Conservation (phyloP, 2,329 filamentous ascomycete genomes). For the Fusarium brevicatenulatum region DNA sequence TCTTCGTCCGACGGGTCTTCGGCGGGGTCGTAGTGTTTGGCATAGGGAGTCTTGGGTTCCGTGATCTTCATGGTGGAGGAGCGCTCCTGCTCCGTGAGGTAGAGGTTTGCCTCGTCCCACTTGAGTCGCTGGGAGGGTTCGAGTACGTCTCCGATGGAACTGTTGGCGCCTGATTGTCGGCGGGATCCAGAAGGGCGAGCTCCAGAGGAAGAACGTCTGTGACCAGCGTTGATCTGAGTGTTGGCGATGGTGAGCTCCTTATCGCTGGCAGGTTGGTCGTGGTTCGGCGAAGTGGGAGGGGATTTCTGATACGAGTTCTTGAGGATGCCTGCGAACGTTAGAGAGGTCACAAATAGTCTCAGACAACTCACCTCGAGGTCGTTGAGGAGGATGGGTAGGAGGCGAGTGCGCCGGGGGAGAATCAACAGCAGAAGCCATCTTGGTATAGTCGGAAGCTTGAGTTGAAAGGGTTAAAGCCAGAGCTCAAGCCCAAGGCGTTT, state of each 20-base stretch:
- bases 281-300: constrained; percentile 61
- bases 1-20: constrained; percentile 87
- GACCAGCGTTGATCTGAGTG: constrained; percentile 92
- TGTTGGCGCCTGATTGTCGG: constrained; percentile 69
- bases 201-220: constrained; percentile 80
- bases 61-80: constrained; percentile 98
- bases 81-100: constrained; percentile 95
- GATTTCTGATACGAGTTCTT: constrained; percentile 84
- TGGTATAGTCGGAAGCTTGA: constrained; percentile 36
- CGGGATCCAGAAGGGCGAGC: constrained; percentile 73
- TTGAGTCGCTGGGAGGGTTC: constrained; percentile 80
- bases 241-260: constrained; percentile 95
- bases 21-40: constrained; percentile 86
- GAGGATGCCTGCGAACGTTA: constrained; percentile 76
- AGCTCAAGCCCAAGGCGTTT: constrained; percentile 14
- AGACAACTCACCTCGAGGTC: constrained; percentile 56
- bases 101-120: constrained; percentile 99
- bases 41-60: constrained; percentile 98
- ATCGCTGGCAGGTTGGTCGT: constrained; percentile 63
- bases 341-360: not conserved
- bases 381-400: constrained; percentile 53
- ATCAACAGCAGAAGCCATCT: constrained; percentile 56
- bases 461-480: constrained; percentile 28
- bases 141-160: constrained; percentile 53
- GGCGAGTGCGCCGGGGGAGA: constrained; percentile 55